These are phyloP conservation scores for Starmerella vaccinii DNA, from an alignment of 805 yeast species.

Conservation along the genomic window DNA sequence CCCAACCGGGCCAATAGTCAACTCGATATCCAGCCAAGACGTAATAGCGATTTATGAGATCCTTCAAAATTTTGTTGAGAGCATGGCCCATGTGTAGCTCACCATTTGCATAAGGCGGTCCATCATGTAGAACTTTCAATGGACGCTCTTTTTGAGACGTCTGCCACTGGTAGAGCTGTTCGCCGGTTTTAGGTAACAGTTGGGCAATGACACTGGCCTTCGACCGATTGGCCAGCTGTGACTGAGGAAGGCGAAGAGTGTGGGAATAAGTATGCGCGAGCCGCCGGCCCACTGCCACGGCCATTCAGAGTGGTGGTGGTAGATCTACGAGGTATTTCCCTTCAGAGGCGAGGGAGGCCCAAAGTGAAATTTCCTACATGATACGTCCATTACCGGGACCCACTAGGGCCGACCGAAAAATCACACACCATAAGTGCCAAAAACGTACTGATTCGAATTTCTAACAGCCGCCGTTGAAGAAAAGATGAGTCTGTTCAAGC, in stretches of 20 bases:
- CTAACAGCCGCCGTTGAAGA: neutral
- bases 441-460: no score
- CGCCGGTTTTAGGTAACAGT: conserved; percentile 45
- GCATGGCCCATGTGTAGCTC: conserved; percentile 89
- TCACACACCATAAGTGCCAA: neutral
- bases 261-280: conserved; percentile 35
- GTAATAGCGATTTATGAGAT: conserved; percentile 66
- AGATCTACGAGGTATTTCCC: no score
- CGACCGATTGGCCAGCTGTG: conserved; percentile 57
- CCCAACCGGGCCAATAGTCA: conserved; percentile 90
- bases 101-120: conserved; percentile 98
- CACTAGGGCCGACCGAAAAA: neutral
- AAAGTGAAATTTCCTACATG: conserved; percentile 1
- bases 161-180: conserved; percentile 60
- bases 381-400: neutral
- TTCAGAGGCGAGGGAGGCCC: no score
- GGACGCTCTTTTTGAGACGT: conserved; percentile 30
- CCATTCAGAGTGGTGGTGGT: neutral
- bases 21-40: conserved; percentile 53
- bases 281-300: conserved; percentile 2
- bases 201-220: conserved; percentile 36
- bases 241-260: conserved; percentile 55
- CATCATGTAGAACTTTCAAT: conserved; percentile 68
- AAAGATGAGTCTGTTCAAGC: neutral
- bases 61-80: conserved; percentile 78